Evolutionary conservation across 768 basidiomycete genomes (phyloP).

Genomic region (Gloeostereum incarnatum): DNA sequence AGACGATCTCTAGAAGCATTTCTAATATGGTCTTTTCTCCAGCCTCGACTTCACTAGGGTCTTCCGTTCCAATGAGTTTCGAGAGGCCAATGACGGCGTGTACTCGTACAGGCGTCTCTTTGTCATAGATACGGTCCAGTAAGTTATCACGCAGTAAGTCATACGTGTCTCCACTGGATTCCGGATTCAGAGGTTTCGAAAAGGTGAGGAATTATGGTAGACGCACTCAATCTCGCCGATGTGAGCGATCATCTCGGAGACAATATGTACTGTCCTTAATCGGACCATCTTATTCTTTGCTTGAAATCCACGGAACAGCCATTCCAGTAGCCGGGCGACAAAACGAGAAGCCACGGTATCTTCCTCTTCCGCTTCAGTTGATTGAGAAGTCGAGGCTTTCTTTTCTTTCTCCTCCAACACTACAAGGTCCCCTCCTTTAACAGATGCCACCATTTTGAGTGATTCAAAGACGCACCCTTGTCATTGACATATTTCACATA

Average conservation of each 20-base stretch:
- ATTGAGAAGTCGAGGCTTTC: constrained; percentile 24
- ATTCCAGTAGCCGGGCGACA: constrained; percentile 54
- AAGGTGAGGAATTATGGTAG: not conserved
- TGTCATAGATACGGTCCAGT: constrained; percentile 77
- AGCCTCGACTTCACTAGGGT: constrained; percentile 41
- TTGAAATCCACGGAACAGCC: constrained; percentile 71
- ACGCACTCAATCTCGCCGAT: constrained; percentile 87
- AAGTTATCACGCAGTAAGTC: constrained; percentile 54
- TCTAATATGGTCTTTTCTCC: constrained; percentile 49
- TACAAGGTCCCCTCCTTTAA: constrained; percentile 9
- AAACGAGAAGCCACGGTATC: constrained; percentile 68
- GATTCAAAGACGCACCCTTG: constrained; percentile 48
- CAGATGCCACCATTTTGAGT: not conserved
- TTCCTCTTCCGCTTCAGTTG: constrained; percentile 36
- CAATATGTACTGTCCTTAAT: constrained; percentile 69
- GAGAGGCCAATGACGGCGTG: constrained; percentile 80
- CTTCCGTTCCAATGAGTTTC: constrained; percentile 66
- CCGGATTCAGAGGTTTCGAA: not conserved
- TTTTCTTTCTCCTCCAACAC: constrained; percentile 17
- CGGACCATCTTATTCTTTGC: constrained; percentile 90
- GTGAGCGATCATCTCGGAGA: constrained; percentile 80
- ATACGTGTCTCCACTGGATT: constrained; percentile 74
- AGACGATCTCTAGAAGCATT: constrained; percentile 58
- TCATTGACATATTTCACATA: constrained; percentile 79
- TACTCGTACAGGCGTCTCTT: constrained; percentile 74